Conservation (phyloP, 208 protist genomes). For the Leishmania gerbilli region DNA sequence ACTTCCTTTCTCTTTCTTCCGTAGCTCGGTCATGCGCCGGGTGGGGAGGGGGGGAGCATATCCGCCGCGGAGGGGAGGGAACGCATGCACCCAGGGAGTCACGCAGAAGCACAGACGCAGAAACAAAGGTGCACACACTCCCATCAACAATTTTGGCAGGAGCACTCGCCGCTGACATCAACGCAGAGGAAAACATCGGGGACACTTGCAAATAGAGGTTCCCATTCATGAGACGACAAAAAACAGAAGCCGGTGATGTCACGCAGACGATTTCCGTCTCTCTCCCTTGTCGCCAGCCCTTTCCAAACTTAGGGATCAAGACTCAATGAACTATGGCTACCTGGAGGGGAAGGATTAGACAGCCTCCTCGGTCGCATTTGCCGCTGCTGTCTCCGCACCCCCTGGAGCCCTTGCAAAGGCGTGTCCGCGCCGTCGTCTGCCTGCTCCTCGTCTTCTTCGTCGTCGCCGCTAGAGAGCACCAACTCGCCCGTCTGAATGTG, state of each 20-base stretch:
- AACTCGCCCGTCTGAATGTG: conserved; percentile 45
- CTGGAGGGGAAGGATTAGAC: not conserved
- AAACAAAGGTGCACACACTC: not conserved
- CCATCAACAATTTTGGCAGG: not conserved
- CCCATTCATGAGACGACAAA: not conserved
- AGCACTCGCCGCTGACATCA: not conserved
- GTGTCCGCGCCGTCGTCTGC: not conserved
- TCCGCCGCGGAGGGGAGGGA: too few relatives aligned
- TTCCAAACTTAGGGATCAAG: too few relatives aligned
- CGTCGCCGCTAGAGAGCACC: conserved; percentile 68
- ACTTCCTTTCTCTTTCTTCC: not conserved
- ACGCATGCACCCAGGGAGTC: not conserved
- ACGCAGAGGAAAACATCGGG: not conserved
- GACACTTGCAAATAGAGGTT: not conserved
- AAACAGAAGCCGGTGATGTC: not conserved
- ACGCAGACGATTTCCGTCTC: not conserved
- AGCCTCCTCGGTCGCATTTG: not conserved
- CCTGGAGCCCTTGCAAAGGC: not conserved
- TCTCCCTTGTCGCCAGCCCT: too few relatives aligned
- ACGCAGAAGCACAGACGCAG: not conserved
- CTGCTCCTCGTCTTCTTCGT: conserved; percentile 41
- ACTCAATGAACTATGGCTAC: too few relatives aligned
- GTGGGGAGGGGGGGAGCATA: not conserved
- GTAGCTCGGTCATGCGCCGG: not conserved
- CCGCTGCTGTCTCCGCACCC: not conserved